Base-by-base conservation (phyloP, 2,329 filamentous ascomycete species). In the Colletotrichum endophyticum region DNA sequence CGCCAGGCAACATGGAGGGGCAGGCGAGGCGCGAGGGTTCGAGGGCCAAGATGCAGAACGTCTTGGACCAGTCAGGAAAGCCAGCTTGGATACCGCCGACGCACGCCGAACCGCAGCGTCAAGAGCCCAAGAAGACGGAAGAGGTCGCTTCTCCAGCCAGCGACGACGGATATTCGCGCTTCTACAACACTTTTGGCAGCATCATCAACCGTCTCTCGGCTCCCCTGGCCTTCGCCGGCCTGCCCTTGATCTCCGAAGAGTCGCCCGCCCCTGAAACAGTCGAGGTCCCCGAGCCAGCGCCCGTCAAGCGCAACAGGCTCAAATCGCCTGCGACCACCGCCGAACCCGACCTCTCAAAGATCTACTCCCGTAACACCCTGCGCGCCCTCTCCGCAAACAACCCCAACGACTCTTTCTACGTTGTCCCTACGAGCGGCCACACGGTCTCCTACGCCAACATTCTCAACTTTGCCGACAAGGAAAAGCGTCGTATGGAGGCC, bases 371-470 rank as follows among this genome's bases (percentile, higher is more conserved):
- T 79, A 95, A 96, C 15, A 95, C 96, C 5, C 90, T 99, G 70
- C 91, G 94, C 68, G 95, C 96, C 1, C 90, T 98, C 57, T 90
- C 92, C 25, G 92, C 92, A 1, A 90, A 93, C 32, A 89, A 90
- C 19, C 87, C 91, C 19, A 91, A 89, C 75, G 94, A 95, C 80
- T 97, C 95, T 11, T 99, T 99, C 86, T 99, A 98, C 83, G 94
- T 99, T 2, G 97, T 99, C 2, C 97, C 96, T 6, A 95, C 95
- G 0, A 95, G 95, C 22, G 96, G 97, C 7, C 96, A 96, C 78
- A 98, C 96, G 4, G 94, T 96, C 76, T 97, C 96, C 0, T 99
- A 99, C 82, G 96, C 97, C 61, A 96, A 94, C 78, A 98, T 99
- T 69, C 88, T 98, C 25, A 94, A 88, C 57, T 93, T 92, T 79